phyloP scores from a whole-genome alignment of 1,284 basidiomycete genomes.

The Phylloboletellus chloephorus region DNA sequence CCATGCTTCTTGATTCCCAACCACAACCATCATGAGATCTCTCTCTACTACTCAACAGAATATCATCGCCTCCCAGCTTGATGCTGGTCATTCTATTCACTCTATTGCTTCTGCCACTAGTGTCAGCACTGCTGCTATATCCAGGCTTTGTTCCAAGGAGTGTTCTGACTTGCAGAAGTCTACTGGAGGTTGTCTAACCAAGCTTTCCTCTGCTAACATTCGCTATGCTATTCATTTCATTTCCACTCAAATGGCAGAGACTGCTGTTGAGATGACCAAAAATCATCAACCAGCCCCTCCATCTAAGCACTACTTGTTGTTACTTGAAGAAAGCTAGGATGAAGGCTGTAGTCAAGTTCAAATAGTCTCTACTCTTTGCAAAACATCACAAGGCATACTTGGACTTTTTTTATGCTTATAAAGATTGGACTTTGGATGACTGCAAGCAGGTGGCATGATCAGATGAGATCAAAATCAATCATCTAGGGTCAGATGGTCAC shows the following conservation, averaged over 20 bases:
- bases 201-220: neutral
- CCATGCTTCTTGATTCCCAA: neutral
- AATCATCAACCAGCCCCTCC: conserved; percentile 2
- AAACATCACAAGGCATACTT: conserved; percentile 1
- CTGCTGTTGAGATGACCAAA: conserved; percentile 15
- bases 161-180: neutral
- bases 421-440: conserved; percentile 10
- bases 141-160: too few relatives aligned
- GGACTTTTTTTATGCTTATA: conserved; percentile 8
- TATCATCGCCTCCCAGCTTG: neutral
- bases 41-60: neutral
- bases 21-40: neutral
- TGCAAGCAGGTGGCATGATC: conserved; percentile 8
- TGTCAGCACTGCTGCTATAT: too few relatives aligned
- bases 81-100: neutral
- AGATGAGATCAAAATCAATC: conserved; percentile 4
- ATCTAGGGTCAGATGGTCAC: neutral
- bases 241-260: neutral
- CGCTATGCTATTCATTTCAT: neutral
- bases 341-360: neutral
- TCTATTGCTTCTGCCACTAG: conserved; percentile 5
- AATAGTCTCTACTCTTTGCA: neutral
- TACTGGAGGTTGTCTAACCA: neutral
- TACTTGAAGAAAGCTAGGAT: conserved; percentile 5
- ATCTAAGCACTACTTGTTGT: neutral